Base-by-base conservation (phyloP, 306 rosid species). In the Trifolium pratense region DNA sequence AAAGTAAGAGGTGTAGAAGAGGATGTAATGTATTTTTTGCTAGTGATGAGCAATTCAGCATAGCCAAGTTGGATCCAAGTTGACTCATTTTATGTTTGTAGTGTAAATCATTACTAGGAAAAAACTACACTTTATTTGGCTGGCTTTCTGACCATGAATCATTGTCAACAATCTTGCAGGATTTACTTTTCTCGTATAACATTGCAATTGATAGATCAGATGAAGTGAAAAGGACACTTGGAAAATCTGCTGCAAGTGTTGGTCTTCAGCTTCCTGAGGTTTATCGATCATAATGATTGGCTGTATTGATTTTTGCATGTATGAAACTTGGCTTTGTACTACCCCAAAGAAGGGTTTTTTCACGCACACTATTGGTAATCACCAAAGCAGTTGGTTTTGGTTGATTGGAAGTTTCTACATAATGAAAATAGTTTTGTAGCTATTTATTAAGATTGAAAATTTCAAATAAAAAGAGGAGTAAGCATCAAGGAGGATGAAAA, bases 161-260 rank as follows among this genome's bases (percentile, higher is more conserved):
- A 21, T 29, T 70, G 31, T 40, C 74, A 68, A 51, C 73, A 77
- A 46, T 42, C 58, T 49, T 89, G 87, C 87, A 94, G 99, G 93
- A 89, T 3, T 74, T 94, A 42, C 79, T 94, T 73, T 87, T 91
- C 79, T 91, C 99, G 9, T 94, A 94, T 86, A 94, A 88, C 78
- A 94, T 91, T 70, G 97, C 97, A 18, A 82, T 94, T 68, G 99
- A 94, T 83, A 84, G 99, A 58, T 78, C 93, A 40, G 85, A 86
- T 25, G 99, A 94, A 80, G 90, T 91, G 85, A 87, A 70, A 79
- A 92, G 88, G 68, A 76, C 84, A 26, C 89, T 94, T 61, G 93
- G 95, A 73, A 91, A 89, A 83, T 94, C 99, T 60, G 96, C 99
- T 52, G 91, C 97, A 18, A 89, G 96, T 39, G 95, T 94, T 26